Evolutionary conservation across 176 grass and related monocot genomes (phyloP).

Genomic region (Secale cereale): DNA sequence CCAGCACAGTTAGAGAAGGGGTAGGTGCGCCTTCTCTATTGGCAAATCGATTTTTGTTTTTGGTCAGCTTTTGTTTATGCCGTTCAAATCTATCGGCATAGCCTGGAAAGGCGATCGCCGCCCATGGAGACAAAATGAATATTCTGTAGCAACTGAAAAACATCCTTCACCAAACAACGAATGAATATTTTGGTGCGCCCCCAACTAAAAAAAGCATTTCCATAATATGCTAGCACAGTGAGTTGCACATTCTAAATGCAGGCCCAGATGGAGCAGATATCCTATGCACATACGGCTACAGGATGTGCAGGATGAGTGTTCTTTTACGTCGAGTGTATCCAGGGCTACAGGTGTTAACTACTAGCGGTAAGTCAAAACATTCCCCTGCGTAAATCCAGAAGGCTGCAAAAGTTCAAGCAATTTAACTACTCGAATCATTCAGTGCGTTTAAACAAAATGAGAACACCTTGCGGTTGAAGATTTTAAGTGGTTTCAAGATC

Average conservation of each 20-base stretch:
- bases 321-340: not conserved
- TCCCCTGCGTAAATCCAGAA: not conserved
- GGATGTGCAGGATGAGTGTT: not conserved
- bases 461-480: not conserved
- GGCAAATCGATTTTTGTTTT: not conserved
- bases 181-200: not conserved
- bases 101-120: not conserved
- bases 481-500: not conserved
- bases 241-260: not conserved
- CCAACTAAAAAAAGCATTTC: not conserved
- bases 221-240: not conserved
- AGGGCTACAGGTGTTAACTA: not conserved
- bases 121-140: not conserved
- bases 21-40: not conserved
- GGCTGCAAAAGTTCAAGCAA: not conserved
- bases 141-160: slow-evolving; percentile 1
- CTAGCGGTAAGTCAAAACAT: not conserved
- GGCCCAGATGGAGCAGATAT: not conserved
- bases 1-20: not conserved
- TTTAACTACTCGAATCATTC: not conserved
- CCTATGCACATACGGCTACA: not conserved
- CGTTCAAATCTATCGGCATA: slow-evolving; percentile 4
- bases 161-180: slow-evolving; percentile 19
- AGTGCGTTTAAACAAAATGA: not conserved
- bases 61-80: not conserved